Conservation (phyloP, 768 basidiomycete species). For the Nidularia pulvinata region DNA sequence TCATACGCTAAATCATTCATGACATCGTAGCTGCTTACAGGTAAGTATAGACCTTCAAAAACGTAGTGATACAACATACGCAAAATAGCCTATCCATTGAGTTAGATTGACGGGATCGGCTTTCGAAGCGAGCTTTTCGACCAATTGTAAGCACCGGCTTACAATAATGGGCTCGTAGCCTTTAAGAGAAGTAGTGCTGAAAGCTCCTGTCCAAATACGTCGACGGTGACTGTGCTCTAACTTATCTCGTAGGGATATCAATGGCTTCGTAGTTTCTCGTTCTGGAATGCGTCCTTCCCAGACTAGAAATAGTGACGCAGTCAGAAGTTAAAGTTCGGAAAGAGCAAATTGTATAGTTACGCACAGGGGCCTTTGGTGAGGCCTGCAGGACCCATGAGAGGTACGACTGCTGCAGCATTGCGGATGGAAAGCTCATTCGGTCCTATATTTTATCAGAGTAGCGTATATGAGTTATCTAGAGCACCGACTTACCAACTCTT, state of each 20-base stretch:
- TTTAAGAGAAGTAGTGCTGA: conserved; percentile 42
- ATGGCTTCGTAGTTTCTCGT: conserved; percentile 23
- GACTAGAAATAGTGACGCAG: conserved; percentile 21
- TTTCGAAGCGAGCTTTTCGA: conserved; percentile 28
- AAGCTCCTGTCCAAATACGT: conserved; percentile 48
- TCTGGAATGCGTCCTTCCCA: conserved; percentile 55
- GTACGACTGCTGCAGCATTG: conserved; percentile 37
- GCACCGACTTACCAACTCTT: conserved; percentile 41
- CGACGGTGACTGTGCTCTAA: conserved; percentile 43
- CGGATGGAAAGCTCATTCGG: conserved; percentile 60
- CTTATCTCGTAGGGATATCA: conserved; percentile 35
- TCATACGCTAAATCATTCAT: conserved; percentile 41
- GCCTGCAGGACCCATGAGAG: conserved; percentile 48
- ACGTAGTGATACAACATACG: conserved; percentile 19
- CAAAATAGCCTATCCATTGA: conserved; percentile 34
- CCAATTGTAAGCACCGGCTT: conserved; percentile 33
- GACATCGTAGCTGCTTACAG: conserved; percentile 31
- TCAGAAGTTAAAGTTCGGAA: no score
- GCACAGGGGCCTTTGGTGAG: conserved; percentile 59
- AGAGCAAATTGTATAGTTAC: conserved; percentile 6
- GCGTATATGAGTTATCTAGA: not conserved
- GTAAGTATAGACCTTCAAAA: no score
- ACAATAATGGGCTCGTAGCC: conserved; percentile 40
- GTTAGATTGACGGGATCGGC: conserved; percentile 24
- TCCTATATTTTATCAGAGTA: conserved; percentile 25